phyloP scores from a whole-genome alignment of 495 filamentous ascomycete genomes.

The Tuber aestivum region DNA sequence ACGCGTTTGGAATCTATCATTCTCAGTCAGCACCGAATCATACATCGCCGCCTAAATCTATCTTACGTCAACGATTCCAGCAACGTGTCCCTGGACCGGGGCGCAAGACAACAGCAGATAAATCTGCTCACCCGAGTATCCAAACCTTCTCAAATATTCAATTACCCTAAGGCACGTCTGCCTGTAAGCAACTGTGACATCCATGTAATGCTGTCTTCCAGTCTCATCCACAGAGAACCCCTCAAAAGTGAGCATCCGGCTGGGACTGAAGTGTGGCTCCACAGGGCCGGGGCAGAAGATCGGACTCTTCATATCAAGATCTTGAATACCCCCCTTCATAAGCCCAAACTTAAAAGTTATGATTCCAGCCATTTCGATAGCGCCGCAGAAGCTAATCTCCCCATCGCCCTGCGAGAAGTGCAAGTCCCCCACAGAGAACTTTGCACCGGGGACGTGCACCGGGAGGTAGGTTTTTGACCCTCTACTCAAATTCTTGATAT shows the following conservation, averaged over 20 bases:
- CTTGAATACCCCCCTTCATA: conserved; percentile 73
- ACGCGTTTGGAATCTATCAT: conserved; percentile 58
- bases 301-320: conserved; percentile 75
- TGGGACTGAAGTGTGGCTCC: conserved; percentile 83
- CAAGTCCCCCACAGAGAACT: conserved; percentile 87
- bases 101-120: conserved; percentile 86
- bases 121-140: conserved; percentile 70
- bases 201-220: conserved; percentile 89
- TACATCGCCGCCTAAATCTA: conserved; percentile 38
- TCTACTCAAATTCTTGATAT: conserved; percentile 85
- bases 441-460: conserved; percentile 76
- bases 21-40: conserved; percentile 6
- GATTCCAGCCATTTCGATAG: conserved; percentile 92
- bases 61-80: conserved; percentile 84
- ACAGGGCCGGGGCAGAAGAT: conserved; percentile 88
- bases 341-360: conserved; percentile 89
- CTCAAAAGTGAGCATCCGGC: conserved; percentile 84
- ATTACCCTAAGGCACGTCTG: conserved; percentile 77
- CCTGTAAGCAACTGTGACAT: conserved; percentile 86
- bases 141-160: conserved; percentile 80
- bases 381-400: conserved; percentile 92
- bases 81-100: conserved; percentile 85
- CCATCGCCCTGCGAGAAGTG: conserved; percentile 90
- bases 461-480: conserved; percentile 88
- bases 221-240: conserved; percentile 89